These are phyloP conservation scores for Paramecium bursaria DNA, from an alignment of 73 alveolate genomes.

Conservation along the genomic window DNA sequence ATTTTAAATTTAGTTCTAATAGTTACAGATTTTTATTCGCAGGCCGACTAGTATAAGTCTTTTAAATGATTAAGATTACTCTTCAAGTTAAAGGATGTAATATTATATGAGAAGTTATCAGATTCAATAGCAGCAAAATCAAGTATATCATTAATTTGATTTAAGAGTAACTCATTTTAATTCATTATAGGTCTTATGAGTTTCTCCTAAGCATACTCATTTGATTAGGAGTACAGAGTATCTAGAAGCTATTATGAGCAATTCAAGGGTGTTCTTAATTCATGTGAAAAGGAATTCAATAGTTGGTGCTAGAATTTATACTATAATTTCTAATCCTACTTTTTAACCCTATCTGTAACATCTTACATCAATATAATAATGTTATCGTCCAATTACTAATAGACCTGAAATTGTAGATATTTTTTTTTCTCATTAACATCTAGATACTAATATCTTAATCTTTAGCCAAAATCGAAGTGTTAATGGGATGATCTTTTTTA, in stretches of 20 bases:
- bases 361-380: too few species aligned
- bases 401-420: too few species aligned
- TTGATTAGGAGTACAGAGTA: slow-evolving; percentile 28
- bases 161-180: slow-evolving; percentile 46
- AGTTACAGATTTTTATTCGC: slow-evolving; percentile 26
- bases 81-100: not conserved
- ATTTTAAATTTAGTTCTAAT: not conserved
- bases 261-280: slow-evolving; percentile 68
- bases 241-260: slow-evolving; percentile 53
- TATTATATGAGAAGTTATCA: slow-evolving; percentile 47
- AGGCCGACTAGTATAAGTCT: slow-evolving; percentile 16
- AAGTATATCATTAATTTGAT: slow-evolving; percentile 65
- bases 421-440: too few species aligned
- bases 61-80: not conserved
- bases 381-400: too few species aligned
- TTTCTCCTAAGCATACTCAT: not conserved
- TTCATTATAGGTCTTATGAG: slow-evolving; percentile 58
- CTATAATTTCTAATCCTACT: too few species aligned
- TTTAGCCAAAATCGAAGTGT: too few species aligned
- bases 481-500: too few species aligned
- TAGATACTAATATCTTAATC: too few species aligned
- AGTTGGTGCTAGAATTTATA: slow-evolving; percentile 10
- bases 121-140: slow-evolving; percentile 65
- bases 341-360: too few species aligned
- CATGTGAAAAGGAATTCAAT: slow-evolving; percentile 67